A percentile compares a stretch with the other conserved stretches of the same genome.
phyloP scores from a whole-genome alignment of 78 protist genomes.

The Anaeramoeba flamelloides region DNA sequence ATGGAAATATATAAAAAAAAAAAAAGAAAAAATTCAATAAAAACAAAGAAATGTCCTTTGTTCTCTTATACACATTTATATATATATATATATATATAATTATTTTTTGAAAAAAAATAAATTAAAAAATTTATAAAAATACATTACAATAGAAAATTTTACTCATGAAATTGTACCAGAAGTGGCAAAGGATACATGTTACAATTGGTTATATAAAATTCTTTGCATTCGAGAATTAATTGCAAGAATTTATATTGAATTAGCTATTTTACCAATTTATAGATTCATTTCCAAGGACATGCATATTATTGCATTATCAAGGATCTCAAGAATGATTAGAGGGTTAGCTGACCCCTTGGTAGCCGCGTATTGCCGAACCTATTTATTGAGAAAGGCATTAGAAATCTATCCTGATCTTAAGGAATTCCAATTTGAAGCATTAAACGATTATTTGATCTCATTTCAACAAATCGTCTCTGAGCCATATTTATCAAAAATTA shows the following conservation, averaged over 20 bases:
- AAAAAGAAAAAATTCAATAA: too few species aligned
- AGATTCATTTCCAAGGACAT: slow-evolving; percentile 27
- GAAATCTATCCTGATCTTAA: too few species aligned
- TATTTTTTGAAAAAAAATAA: too few species aligned
- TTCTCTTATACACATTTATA: too few species aligned
- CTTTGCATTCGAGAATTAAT: slow-evolving; percentile 77
- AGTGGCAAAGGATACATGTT: slow-evolving; percentile 62
- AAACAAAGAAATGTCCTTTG: too few species aligned
- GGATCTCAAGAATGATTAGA: slow-evolving; percentile 38
- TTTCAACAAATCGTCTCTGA: too few species aligned
- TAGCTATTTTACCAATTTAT: slow-evolving; percentile 51
- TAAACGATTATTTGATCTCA: too few species aligned
- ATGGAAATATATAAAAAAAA: too few species aligned
- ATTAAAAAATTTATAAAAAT: too few species aligned
- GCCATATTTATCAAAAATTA: too few species aligned
- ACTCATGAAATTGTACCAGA: slow-evolving; percentile 21
- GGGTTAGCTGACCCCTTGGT: slow-evolving; percentile 66
- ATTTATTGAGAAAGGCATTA: slow-evolving; percentile 20
- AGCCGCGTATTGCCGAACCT: slow-evolving; percentile 48
- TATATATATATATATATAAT: too few species aligned
- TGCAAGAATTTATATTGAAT: slow-evolving; percentile 55
- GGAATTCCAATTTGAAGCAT: too few species aligned
- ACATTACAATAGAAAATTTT: slow-evolving; percentile 14
- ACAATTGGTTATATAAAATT: slow-evolving; percentile 81
- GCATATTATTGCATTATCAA: slow-evolving; percentile 23